Conservation (phyloP, 2,329 filamentous ascomycete genomes). For the Rachicladosporium sp. region DNA sequence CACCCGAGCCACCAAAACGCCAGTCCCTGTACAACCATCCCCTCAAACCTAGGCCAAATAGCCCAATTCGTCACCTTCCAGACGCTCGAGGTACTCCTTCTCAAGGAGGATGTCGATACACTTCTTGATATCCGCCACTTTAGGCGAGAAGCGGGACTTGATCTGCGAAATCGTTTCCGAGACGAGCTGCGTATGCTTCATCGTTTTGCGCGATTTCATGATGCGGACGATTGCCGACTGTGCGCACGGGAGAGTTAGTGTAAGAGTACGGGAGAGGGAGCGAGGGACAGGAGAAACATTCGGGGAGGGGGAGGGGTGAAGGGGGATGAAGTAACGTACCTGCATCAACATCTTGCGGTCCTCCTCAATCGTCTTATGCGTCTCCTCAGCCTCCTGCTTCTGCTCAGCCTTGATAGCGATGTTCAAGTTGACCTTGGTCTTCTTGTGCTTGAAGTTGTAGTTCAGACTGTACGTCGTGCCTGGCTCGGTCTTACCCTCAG, state of each 20-base stretch:
- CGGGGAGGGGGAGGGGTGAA: no score
- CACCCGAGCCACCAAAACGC: no score
- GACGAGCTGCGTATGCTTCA: conserved; percentile 93
- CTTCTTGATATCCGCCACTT: conserved; percentile 95
- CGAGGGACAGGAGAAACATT: no score
- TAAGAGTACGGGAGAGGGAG: no score
- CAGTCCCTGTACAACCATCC: no score
- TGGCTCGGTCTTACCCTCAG: conserved; percentile 62
- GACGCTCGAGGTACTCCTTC: conserved; percentile 94
- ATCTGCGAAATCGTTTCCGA: conserved; percentile 95
- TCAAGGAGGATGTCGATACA: conserved; percentile 97
- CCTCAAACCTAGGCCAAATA: conserved; percentile 71
- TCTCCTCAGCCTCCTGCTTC: conserved; percentile 92
- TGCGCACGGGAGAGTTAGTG: no score
- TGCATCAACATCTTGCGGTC: conserved; percentile 93
- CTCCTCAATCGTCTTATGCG: conserved; percentile 98
- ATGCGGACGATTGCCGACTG: conserved; percentile 97
- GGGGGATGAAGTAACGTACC: conserved; percentile 44
- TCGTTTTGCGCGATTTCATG: conserved; percentile 98
- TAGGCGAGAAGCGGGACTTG: conserved; percentile 80
- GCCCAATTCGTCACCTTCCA: conserved; percentile 87
- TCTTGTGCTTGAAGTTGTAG: conserved; percentile 95
- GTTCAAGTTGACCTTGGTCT: conserved; percentile 93
- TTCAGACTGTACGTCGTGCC: conserved; percentile 77
- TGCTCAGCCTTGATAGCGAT: conserved; percentile 88